Conservation (phyloP, 2,329 filamentous ascomycete genomes). For the Thielaviopsis cerberus region DNA sequence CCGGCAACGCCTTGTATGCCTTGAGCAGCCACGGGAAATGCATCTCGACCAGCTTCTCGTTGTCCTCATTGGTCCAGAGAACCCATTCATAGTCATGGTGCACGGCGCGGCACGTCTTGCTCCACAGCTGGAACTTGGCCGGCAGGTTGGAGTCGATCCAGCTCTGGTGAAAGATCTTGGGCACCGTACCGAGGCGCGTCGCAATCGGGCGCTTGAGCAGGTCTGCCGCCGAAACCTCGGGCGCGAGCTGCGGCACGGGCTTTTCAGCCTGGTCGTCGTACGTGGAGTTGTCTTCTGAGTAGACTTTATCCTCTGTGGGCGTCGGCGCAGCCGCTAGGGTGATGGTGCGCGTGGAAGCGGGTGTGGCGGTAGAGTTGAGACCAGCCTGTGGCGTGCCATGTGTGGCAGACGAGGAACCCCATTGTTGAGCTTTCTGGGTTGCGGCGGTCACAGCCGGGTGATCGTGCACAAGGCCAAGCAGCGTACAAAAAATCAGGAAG, state of each 20-base stretch:
- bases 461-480: slow-evolving; percentile 1
- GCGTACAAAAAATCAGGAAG: neutral
- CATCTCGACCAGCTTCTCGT: slow-evolving; percentile 18
- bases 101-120: slow-evolving; percentile 16
- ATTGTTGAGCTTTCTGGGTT: neutral
- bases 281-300: neutral
- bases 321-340: neutral
- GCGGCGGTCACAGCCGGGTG: neutral
- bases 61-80: slow-evolving; percentile 21
- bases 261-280: neutral
- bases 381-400: neutral
- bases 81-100: slow-evolving; percentile 21
- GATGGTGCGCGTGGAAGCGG: neutral
- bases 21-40: slow-evolving; percentile 19
- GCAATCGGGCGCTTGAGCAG: slow-evolving; percentile 7
- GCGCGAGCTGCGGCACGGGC: neutral
- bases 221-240: slow-evolving; percentile 3
- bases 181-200: slow-evolving; percentile 6
- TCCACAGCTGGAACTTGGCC: slow-evolving; percentile 18
- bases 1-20: slow-evolving; percentile 17
- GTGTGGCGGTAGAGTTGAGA: neutral
- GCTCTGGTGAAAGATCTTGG: slow-evolving; percentile 24
- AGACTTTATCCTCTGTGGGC: neutral
- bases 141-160: slow-evolving; percentile 16
- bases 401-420: neutral